Conservation (phyloP, 192 early-diverging fungal genomes). For the Coemansia sp. region DNA sequence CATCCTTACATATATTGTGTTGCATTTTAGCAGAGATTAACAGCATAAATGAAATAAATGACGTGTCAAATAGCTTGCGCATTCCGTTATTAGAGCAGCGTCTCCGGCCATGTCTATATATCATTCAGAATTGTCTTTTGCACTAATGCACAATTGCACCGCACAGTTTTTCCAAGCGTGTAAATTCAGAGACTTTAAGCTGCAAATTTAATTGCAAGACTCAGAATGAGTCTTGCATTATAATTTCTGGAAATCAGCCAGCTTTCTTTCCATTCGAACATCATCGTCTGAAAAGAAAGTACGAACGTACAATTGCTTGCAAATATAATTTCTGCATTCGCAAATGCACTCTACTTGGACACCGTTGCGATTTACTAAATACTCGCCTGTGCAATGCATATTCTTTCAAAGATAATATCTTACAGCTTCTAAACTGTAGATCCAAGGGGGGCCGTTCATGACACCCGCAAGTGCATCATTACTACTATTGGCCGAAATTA, state of each 20-base stretch:
- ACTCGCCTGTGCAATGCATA: background rate
- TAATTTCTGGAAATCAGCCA: background rate
- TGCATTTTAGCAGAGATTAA: too few relatives aligned
- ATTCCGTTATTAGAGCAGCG: too few relatives aligned
- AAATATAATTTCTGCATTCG: background rate
- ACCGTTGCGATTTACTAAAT: background rate
- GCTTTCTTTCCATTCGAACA: background rate
- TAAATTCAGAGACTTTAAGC: too few relatives aligned
- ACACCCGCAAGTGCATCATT: background rate
- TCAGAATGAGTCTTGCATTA: too few relatives aligned
- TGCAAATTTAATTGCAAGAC: too few relatives aligned
- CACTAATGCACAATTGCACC: too few relatives aligned
- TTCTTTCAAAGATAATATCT: conserved; percentile 10
- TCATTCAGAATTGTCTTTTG: too few relatives aligned
- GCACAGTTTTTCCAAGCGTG: too few relatives aligned
- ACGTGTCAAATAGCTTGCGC: too few relatives aligned
- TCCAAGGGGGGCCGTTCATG: background rate
- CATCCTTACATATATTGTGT: too few relatives aligned
- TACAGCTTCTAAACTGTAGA: background rate
- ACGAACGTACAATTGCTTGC: background rate
- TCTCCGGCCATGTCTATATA: too few relatives aligned
- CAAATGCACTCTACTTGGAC: background rate
- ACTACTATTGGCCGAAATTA: background rate
- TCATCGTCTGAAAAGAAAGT: background rate
- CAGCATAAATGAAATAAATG: too few relatives aligned